These are phyloP conservation scores for Scheffersomyces lignicola DNA, from an alignment of 1,139 yeast genomes.

Conservation along the genomic window DNA sequence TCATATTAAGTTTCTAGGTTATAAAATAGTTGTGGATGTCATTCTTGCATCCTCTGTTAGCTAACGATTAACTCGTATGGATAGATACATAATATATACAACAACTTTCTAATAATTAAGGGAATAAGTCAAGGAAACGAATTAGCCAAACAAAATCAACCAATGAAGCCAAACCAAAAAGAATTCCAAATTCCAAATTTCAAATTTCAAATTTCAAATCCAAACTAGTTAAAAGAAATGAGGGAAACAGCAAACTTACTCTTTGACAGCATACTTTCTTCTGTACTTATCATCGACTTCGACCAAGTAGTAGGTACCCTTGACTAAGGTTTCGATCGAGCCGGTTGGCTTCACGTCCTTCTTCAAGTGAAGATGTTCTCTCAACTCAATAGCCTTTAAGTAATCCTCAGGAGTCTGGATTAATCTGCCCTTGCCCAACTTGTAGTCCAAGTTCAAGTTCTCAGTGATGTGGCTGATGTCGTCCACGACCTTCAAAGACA, in stretches of 20 bases:
- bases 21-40: too few relatives aligned
- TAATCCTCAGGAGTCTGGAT: conserved; percentile 75
- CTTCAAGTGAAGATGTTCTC: conserved; percentile 87
- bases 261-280: conserved; percentile 71
- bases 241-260: conserved; percentile 25
- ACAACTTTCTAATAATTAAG: background rate
- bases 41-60: too few relatives aligned
- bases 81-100: too few relatives aligned
- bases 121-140: background rate
- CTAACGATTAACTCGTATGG: too few relatives aligned
- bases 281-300: conserved; percentile 87
- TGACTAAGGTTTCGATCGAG: conserved; percentile 62
- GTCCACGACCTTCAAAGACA: conserved; percentile 76
- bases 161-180: background rate
- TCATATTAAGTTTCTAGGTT: too few relatives aligned
- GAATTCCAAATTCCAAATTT: too few relatives aligned
- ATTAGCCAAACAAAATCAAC: background rate
- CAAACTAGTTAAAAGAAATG: background rate
- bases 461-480: conserved; percentile 72
- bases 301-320: conserved; percentile 83
- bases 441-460: conserved; percentile 65
- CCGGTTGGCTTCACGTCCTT: conserved; percentile 81
- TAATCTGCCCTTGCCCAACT: conserved; percentile 64
- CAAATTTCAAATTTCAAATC: too few relatives aligned
- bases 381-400: conserved; percentile 75